Conservation (phyloP, 176 grass and related monocot genomes). For the Cenchrus fungigraminus region DNA sequence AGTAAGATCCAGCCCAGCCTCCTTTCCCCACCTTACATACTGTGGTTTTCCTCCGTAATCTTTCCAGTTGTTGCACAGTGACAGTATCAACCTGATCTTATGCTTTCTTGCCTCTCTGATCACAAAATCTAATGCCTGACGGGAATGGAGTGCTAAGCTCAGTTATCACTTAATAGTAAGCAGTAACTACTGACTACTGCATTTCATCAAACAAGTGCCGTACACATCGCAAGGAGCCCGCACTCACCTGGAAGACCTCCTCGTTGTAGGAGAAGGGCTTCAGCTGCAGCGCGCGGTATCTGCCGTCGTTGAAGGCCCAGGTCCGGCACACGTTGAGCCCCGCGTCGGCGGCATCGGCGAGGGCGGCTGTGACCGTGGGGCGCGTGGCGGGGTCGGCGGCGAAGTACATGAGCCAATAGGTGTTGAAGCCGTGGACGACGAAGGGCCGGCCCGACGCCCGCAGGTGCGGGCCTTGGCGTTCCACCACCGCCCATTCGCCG, state of each 20-base stretch:
- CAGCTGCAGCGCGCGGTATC: constrained; percentile 70
- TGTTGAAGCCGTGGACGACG: constrained; percentile 79
- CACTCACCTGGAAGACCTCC: constrained; percentile 64
- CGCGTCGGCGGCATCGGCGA: constrained; percentile 46
- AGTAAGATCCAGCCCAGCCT: constrained; percentile 58
- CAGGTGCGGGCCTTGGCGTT: constrained; percentile 55
- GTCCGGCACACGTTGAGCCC: constrained; percentile 84
- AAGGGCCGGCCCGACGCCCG: constrained; percentile 51
- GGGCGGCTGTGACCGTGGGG: constrained; percentile 47
- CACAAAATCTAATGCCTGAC: constrained; percentile 68
- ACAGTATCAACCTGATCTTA: constrained; percentile 51
- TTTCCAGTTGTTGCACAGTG: constrained; percentile 67
- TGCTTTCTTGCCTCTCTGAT: constrained; percentile 73
- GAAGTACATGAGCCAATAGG: constrained; percentile 89
- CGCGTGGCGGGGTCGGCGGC: constrained; percentile 58
- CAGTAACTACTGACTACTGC: background rate
- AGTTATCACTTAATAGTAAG: background rate
- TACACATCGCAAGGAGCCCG: background rate
- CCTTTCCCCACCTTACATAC: constrained; percentile 64
- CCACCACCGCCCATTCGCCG: constrained; percentile 51
- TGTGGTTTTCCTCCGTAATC: constrained; percentile 86
- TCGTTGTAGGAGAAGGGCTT: constrained; percentile 62
- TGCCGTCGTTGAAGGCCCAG: constrained; percentile 85
- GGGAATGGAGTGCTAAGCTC: background rate
- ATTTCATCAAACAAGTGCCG: constrained; percentile 33